These are phyloP conservation scores for Fraxinus angustifolia DNA, from an alignment of 305 asterid genomes.

Conservation along the genomic window DNA sequence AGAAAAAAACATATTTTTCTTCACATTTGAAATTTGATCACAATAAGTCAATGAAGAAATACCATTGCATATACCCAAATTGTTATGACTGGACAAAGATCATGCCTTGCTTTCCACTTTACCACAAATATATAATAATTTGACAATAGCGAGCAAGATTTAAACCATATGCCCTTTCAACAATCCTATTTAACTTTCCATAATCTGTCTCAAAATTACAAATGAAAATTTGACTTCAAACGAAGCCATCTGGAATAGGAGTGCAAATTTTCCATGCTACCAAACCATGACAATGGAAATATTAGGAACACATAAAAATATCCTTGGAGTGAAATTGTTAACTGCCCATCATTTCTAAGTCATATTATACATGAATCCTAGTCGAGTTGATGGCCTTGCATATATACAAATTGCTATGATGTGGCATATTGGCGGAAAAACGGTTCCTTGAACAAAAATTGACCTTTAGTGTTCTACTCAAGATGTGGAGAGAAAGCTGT, in stretches of 20 bases:
- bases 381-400: background rate
- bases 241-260: background rate
- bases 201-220: constrained; percentile 8
- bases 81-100: background rate
- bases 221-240: background rate
- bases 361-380: background rate
- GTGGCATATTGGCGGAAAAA: background rate
- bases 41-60: background rate
- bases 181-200: background rate
- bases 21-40: background rate
- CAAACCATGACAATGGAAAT: background rate
- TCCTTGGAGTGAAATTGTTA: background rate
- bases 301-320: background rate
- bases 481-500: constrained; percentile 58
- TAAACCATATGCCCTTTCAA: background rate
- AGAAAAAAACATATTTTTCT: background rate
- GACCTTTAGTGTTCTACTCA: constrained; percentile 27
- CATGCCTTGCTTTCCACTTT: background rate
- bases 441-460: background rate
- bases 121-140: background rate
- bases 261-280: background rate
- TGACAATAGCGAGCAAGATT: background rate
- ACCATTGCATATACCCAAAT: background rate
- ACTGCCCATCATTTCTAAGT: background rate
- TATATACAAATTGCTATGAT: background rate